These are phyloP conservation scores for Tagetes patula DNA, from an alignment of 129 eudicot species.

Conservation along the genomic window DNA sequence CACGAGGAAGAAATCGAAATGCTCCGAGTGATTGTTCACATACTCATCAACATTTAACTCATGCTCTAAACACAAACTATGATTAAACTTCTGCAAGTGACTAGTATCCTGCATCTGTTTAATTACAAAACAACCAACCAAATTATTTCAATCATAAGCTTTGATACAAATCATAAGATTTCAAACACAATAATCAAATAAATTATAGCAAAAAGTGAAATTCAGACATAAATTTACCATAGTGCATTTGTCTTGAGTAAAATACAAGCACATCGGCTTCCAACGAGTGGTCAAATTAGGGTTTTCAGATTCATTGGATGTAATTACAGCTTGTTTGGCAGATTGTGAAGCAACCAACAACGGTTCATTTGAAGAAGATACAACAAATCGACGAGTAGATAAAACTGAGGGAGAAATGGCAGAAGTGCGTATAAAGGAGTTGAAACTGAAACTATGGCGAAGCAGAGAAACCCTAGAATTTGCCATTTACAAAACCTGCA, in stretches of 20 bases:
- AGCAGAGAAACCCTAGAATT: slow-evolving; percentile 41
- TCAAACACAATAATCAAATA: too few relatives aligned
- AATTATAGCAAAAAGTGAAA: background rate
- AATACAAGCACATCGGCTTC: slow-evolving; percentile 82
- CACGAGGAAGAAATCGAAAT: slow-evolving; percentile 73
- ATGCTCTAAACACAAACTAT: slow-evolving; percentile 45
- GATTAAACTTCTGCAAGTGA: slow-evolving; percentile 71
- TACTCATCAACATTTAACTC: slow-evolving; percentile 26
- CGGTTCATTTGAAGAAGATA: slow-evolving; percentile 38
- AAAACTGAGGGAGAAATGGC: slow-evolving; percentile 5
- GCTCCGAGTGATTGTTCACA: slow-evolving; percentile 45
- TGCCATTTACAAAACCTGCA: slow-evolving; percentile 40
- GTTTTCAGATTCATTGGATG: slow-evolving; percentile 23
- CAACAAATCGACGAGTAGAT: slow-evolving; percentile 24
- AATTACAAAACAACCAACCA: slow-evolving; percentile 2
- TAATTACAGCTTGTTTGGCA: slow-evolving; percentile 27
- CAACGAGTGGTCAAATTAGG: slow-evolving; percentile 35
- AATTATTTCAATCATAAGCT: background rate
- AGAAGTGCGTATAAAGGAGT: slow-evolving; percentile 26
- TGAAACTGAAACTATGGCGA: slow-evolving; percentile 23
- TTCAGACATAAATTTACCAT: slow-evolving; percentile 43
- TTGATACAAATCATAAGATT: background rate
- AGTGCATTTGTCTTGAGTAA: slow-evolving; percentile 78
- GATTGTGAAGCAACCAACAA: slow-evolving; percentile 27
- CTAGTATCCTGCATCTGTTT: slow-evolving; percentile 72